Evolutionary conservation across 768 basidiomycete species (phyloP).

Genomic region (Russula sp.): DNA sequence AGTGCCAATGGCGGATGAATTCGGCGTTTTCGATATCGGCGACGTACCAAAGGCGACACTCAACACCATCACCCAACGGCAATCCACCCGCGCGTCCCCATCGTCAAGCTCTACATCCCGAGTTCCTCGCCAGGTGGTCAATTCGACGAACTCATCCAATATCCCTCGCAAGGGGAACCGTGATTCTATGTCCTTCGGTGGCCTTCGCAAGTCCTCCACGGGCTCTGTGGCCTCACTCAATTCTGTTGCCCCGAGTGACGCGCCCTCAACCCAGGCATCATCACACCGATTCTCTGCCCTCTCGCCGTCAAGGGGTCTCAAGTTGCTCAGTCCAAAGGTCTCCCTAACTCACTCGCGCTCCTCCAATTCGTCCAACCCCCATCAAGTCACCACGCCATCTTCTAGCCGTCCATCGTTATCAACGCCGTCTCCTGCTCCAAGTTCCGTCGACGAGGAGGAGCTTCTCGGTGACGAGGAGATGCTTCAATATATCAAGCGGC

Average conservation of each 20-base stretch:
- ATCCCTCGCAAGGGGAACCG: conserved; percentile 62
- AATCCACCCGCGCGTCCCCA: conserved; percentile 62
- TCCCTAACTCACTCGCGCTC: conserved; percentile 52
- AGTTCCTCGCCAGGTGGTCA: conserved; percentile 59
- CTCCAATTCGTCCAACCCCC: conserved; percentile 48
- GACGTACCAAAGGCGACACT: conserved; percentile 46
- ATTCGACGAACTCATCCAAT: conserved; percentile 39
- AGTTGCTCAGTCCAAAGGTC: conserved; percentile 74
- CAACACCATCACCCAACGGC: conserved; percentile 40
- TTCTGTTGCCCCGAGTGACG: conserved; percentile 41
- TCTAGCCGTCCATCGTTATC: conserved; percentile 71
- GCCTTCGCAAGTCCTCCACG: conserved; percentile 76
- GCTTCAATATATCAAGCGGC: conserved; percentile 86
- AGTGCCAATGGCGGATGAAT: conserved; percentile 49
- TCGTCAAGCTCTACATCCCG: conserved; percentile 48
- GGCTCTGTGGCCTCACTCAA: conserved; percentile 69
- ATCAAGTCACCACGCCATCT: conserved; percentile 55
- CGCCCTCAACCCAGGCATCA: conserved; percentile 27
- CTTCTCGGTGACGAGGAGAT: conserved; percentile 93
- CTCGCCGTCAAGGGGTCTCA: conserved; percentile 79
- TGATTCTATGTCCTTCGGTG: conserved; percentile 73
- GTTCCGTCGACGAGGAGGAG: conserved; percentile 79
- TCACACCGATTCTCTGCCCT: conserved; percentile 74
- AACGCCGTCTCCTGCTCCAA: conserved; percentile 79
- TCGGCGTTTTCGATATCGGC: conserved; percentile 69